Percentiles rank a stretch among this genome's conserved stretches.
phyloP scores from a whole-genome alignment of 768 basidiomycete species.

The Suillus occidentalis region DNA sequence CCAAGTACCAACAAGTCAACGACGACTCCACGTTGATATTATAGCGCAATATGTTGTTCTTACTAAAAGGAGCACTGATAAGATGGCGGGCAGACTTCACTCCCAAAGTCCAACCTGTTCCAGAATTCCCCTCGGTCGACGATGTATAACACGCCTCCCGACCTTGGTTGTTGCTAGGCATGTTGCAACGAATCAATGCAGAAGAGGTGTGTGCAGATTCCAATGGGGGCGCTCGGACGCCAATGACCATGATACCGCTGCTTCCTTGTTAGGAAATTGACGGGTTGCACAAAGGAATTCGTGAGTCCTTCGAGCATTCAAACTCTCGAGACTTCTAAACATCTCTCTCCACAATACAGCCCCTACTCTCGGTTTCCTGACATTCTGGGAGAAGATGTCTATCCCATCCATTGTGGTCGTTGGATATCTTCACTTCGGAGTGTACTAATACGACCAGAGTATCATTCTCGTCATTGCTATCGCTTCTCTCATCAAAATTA shows the following conservation, averaged over 20 bases:
- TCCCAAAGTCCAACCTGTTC: not conserved
- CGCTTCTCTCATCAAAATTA: not conserved
- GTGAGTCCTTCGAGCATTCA: not conserved
- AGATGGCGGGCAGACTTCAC: constrained; percentile 7
- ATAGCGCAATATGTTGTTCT: not conserved
- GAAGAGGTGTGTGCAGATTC: constrained; percentile 1
- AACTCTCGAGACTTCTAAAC: not conserved
- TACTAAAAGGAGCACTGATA: constrained; percentile 3
- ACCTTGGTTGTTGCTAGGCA: not conserved
- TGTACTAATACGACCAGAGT: not conserved
- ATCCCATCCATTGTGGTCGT: not conserved
- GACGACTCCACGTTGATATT: not conserved
- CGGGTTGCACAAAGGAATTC: not conserved
- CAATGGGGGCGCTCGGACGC: not conserved
- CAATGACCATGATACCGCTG: not conserved
- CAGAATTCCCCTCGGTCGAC: not conserved
- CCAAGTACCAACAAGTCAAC: not conserved
- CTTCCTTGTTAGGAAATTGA: constrained; percentile 1
- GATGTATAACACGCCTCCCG: not conserved
- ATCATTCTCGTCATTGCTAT: not conserved
- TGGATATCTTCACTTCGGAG: constrained; percentile 1
- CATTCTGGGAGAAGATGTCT: not conserved
- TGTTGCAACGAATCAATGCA: not conserved
- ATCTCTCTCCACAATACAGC: not conserved
- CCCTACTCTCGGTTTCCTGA: constrained; percentile 2